Evolutionary conservation across 2,329 filamentous ascomycete species (phyloP).

Genomic region (Hymenoscyphus infarciens): DNA sequence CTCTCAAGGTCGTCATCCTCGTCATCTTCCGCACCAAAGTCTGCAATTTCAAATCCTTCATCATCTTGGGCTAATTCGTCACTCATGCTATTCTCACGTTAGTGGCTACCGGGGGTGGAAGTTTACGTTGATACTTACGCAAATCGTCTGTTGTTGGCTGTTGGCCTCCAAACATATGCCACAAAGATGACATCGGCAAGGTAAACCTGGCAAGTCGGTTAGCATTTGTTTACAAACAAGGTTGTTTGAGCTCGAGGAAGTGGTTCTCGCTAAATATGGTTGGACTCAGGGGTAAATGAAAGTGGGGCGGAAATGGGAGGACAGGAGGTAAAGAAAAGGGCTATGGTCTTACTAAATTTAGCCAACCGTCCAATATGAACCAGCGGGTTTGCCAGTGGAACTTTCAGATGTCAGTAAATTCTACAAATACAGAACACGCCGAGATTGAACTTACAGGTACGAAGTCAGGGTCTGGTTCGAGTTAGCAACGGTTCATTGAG

Average conservation of each 20-base stretch:
- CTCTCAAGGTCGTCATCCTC: constrained; percentile 56
- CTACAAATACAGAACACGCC: neutral
- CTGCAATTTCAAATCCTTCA: constrained; percentile 94
- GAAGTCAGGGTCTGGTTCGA: constrained; percentile 80
- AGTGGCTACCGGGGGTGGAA: neutral
- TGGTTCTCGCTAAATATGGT: neutral
- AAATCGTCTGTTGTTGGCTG: constrained; percentile 92
- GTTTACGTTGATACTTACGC: constrained; percentile 42
- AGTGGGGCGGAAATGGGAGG: neutral
- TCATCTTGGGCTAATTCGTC: constrained; percentile 99
- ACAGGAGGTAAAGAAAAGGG: neutral
- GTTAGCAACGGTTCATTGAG: neutral
- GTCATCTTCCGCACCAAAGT: constrained; percentile 69
- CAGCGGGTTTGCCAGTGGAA: constrained; percentile 96
- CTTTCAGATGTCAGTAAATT: neutral
- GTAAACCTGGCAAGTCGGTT: constrained; percentile 46
- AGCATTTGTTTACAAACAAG: neutral
- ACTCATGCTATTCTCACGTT: constrained; percentile 61
- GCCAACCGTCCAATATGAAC: constrained; percentile 97
- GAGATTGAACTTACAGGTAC: constrained; percentile 52
- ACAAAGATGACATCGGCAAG: constrained; percentile 89
- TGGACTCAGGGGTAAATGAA: neutral
- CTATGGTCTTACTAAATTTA: constrained; percentile 67
- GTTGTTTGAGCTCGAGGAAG: neutral
- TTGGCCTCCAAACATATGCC: constrained; percentile 94